Conservation (phyloP, 192 early-diverging fungal genomes). For the Jimgerdemannia flammicorona region DNA sequence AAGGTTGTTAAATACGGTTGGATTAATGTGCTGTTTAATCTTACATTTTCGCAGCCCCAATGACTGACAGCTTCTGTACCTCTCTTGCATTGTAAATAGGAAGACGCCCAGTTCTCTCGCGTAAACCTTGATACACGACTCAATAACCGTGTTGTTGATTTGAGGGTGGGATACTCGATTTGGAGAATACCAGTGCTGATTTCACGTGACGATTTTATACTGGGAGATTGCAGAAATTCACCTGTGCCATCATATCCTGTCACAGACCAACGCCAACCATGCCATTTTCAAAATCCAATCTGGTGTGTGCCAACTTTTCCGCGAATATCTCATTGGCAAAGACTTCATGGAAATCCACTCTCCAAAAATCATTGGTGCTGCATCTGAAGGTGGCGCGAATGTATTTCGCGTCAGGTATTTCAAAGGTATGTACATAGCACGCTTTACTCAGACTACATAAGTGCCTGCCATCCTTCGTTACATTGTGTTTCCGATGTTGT, state of each 20-base stretch:
- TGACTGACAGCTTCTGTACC: slow-evolving; percentile 2
- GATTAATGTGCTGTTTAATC: slow-evolving; percentile 21
- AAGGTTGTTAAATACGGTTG: background rate
- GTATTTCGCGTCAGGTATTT: slow-evolving; percentile 99
- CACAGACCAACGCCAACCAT: slow-evolving; percentile 86
- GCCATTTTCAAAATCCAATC: slow-evolving; percentile 97
- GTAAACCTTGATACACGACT: slow-evolving; percentile 91
- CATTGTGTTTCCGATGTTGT: background rate
- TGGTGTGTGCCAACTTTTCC: slow-evolving; percentile 90
- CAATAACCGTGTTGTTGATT: slow-evolving; percentile 91
- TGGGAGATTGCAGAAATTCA: too few relatives aligned
- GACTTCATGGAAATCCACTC: slow-evolving; percentile 96
- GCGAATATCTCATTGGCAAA: slow-evolving; percentile 82
- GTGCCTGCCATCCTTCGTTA: background rate
- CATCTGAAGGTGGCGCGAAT: slow-evolving; percentile 95
- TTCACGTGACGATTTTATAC: too few relatives aligned
- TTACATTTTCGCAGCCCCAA: slow-evolving; percentile 8
- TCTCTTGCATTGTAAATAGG: slow-evolving; percentile 5
- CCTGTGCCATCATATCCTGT: background rate
- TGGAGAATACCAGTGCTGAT: too few relatives aligned
- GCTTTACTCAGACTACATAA: background rate
- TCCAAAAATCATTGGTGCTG: slow-evolving; percentile 92
- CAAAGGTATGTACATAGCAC: slow-evolving; percentile 54
- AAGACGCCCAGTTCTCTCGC: slow-evolving; percentile 61
- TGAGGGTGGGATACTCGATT: slow-evolving; percentile 50